Evolutionary conservation across 2,329 filamentous ascomycete genomes (phyloP).

Genomic region (Lasiodiplodia hormozganensis): DNA sequence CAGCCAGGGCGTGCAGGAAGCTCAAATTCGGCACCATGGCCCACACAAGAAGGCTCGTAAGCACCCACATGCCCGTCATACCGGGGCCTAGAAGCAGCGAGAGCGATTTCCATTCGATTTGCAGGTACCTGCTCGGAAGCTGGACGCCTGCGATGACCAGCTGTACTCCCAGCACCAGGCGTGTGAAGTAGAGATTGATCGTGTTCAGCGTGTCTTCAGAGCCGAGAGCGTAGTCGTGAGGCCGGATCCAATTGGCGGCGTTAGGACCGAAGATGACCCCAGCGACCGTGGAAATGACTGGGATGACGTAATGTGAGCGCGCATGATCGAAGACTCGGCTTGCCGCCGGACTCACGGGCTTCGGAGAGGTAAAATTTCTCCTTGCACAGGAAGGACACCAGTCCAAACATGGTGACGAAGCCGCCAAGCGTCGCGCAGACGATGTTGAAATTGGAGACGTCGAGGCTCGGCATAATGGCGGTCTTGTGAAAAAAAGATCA

Average conservation of each 20-base stretch:
- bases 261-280: slow-evolving; percentile 81
- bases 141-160: slow-evolving; percentile 88
- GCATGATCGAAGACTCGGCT: background rate
- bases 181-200: slow-evolving; percentile 83
- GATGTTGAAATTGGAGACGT: slow-evolving; percentile 81
- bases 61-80: slow-evolving; percentile 87
- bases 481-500: background rate
- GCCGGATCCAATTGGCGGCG: slow-evolving; percentile 77
- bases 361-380: slow-evolving; percentile 92
- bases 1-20: slow-evolving; percentile 79
- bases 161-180: slow-evolving; percentile 88
- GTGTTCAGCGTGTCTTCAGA: slow-evolving; percentile 66
- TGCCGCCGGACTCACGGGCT: slow-evolving; percentile 67
- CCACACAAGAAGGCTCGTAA: slow-evolving; percentile 81
- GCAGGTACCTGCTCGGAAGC: slow-evolving; percentile 81
- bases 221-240: slow-evolving; percentile 71
- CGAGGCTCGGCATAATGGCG: slow-evolving; percentile 64
- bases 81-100: slow-evolving; percentile 78
- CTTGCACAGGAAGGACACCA: slow-evolving; percentile 89
- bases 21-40: slow-evolving; percentile 72
- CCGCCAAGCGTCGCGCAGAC: slow-evolving; percentile 81
- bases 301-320: slow-evolving; percentile 2
- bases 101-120: slow-evolving; percentile 78
- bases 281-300: slow-evolving; percentile 83
- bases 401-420: slow-evolving; percentile 87